Conservation (phyloP, 1,284 basidiomycete genomes). For the Trametes versicolor region DNA sequence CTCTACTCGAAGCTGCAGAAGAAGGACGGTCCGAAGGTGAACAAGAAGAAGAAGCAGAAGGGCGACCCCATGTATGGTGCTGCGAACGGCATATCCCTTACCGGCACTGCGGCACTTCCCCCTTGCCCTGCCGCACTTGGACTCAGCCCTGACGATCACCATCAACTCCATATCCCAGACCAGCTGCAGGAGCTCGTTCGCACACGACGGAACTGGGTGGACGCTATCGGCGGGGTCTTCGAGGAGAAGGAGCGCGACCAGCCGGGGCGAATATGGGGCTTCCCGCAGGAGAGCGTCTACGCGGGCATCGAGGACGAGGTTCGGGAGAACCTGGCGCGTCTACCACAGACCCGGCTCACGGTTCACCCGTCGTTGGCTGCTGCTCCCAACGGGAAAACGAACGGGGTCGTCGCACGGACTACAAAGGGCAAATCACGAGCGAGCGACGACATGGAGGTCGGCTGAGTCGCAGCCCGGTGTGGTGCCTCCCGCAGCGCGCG, state of each 20-base stretch:
- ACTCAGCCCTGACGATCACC: slow-evolving; percentile 72
- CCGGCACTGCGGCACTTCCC: slow-evolving; percentile 41
- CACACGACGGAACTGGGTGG: slow-evolving; percentile 78
- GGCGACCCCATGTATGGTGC: slow-evolving; percentile 53
- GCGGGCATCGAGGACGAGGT: slow-evolving; percentile 76
- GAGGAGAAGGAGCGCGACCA: slow-evolving; percentile 70
- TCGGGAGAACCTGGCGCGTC: slow-evolving; percentile 49
- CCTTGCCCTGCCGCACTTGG: slow-evolving; percentile 74
- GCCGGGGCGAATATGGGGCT: slow-evolving; percentile 76
- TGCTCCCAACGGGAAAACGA: slow-evolving; percentile 15
- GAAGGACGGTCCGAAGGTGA: slow-evolving; percentile 72
- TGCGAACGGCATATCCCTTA: slow-evolving; percentile 40
- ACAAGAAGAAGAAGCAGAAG: slow-evolving; percentile 77
- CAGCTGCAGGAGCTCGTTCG: slow-evolving; percentile 75
- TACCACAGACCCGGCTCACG: slow-evolving; percentile 28
- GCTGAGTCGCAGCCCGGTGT: slow-evolving; percentile 21
- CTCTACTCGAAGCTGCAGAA: slow-evolving; percentile 79
- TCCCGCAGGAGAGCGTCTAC: slow-evolving; percentile 80
- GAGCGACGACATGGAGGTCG: slow-evolving; percentile 40
- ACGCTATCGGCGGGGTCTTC: slow-evolving; percentile 72
- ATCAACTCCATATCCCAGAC: slow-evolving; percentile 73
- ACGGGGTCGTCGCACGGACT: slow-evolving; percentile 44
- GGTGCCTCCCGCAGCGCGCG: slow-evolving; percentile 12
- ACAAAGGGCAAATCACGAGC: slow-evolving; percentile 51
- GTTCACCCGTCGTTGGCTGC: slow-evolving; percentile 4